A percentile compares a stretch with the other conserved stretches of the same genome.
Evolutionary conservation across 164 flowering plant genomes (phyloP).

Genomic region (Dillenia suffruticosa): DNA sequence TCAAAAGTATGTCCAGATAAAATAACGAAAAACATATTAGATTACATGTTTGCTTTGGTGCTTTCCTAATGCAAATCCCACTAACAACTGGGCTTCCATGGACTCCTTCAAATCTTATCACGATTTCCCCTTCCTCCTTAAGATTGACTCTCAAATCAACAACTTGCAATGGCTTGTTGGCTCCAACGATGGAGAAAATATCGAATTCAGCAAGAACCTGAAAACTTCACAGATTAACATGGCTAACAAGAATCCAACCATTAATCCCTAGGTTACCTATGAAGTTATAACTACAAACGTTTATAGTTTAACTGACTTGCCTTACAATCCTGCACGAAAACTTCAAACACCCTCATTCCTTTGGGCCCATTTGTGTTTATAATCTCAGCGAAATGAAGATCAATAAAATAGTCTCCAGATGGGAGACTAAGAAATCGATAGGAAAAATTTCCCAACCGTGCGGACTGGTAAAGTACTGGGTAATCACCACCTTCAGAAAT

Average conservation of each 20-base stretch:
- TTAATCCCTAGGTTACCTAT: no score
- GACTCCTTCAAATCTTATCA: conserved; percentile 58
- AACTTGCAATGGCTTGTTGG: conserved; percentile 71
- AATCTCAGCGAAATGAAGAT: conserved; percentile 84
- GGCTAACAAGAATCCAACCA: background rate
- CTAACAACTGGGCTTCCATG: conserved; percentile 66
- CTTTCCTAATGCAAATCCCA: conserved; percentile 69
- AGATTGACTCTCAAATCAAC: conserved; percentile 50
- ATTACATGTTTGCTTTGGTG: conserved; percentile 42
- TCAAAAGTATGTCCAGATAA: background rate
- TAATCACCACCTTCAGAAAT: conserved; percentile 50
- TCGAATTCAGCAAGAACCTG: conserved; percentile 68
- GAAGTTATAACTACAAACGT: background rate
- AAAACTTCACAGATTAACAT: conserved; percentile 10
- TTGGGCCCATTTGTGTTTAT: conserved; percentile 69
- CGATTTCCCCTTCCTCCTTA: conserved; percentile 40
- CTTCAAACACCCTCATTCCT: conserved; percentile 81
- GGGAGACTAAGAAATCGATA: conserved; percentile 46
- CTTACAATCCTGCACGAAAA: conserved; percentile 76
- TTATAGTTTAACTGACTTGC: conserved; percentile 24
- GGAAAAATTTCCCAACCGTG: conserved; percentile 59
- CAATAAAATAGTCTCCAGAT: conserved; percentile 65
- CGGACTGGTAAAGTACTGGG: conserved; percentile 60
- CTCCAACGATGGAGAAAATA: conserved; percentile 67
- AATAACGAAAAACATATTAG: background rate